phyloP scores from a whole-genome alignment of 148 eudicot genomes.

The Suaeda aralocaspica region DNA sequence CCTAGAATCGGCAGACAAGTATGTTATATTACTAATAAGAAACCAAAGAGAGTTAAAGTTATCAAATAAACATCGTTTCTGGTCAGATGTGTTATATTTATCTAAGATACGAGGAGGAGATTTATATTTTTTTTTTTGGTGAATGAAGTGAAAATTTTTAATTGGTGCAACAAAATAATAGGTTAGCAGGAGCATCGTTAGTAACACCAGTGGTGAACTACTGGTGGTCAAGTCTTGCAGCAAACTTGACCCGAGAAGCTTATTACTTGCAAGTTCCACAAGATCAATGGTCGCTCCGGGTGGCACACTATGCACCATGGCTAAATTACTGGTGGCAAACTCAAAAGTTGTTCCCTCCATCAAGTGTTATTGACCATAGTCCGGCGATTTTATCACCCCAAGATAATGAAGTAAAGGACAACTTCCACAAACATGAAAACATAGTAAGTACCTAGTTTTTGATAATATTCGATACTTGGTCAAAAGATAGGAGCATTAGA shows the following conservation, averaged over 20 bases:
- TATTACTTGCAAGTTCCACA: slow-evolving; percentile 38
- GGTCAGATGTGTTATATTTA: too few relatives aligned
- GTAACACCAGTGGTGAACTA: slow-evolving; percentile 57
- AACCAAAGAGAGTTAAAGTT: too few relatives aligned
- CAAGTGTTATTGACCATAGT: slow-evolving; percentile 26
- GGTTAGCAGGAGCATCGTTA: slow-evolving; percentile 58
- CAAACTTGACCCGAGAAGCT: slow-evolving; percentile 45
- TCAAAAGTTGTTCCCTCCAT: slow-evolving; percentile 58
- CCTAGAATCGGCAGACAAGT: too few relatives aligned
- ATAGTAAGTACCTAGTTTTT: too few relatives aligned
- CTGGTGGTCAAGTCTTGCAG: slow-evolving; percentile 70
- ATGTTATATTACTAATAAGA: too few relatives aligned
- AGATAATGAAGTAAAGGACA: slow-evolving; percentile 32
- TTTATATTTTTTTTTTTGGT: too few relatives aligned
- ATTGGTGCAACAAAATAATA: slow-evolving; percentile 9
- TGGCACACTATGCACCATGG: slow-evolving; percentile 62
- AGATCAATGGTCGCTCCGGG: slow-evolving; percentile 61
- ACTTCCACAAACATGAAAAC: too few relatives aligned
- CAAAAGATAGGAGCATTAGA: too few relatives aligned
- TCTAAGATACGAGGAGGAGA: too few relatives aligned
- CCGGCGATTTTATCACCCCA: slow-evolving; percentile 31
- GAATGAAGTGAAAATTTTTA: too few relatives aligned
- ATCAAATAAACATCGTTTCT: too few relatives aligned
- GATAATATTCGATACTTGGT: too few relatives aligned
- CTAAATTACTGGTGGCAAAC: slow-evolving; percentile 76